Conservation (phyloP, 495 filamentous ascomycete genomes). For the Parachaetomium inaequale region DNA sequence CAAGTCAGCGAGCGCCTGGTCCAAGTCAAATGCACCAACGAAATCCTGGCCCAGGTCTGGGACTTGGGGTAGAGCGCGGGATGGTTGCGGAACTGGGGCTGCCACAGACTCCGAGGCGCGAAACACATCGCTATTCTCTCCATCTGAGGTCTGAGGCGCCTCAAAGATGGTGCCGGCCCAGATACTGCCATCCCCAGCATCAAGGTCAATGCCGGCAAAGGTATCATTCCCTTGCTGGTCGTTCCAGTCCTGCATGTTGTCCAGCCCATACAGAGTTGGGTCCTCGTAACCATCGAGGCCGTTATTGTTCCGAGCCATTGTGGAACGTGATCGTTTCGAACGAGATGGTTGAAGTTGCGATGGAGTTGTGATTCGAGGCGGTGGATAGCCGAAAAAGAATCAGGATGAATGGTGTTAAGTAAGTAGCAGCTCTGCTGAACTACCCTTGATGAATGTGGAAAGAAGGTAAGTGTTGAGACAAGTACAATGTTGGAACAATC, state of each 20-base stretch:
- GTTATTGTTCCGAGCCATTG: not conserved
- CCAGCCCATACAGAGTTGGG: too few species aligned
- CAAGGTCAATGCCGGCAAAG: too few species aligned
- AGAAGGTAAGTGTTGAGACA: not conserved
- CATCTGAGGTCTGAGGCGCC: too few species aligned
- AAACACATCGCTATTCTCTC: not conserved
- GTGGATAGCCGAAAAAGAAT: not conserved
- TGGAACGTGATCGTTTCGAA: not conserved
- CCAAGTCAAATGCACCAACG: not conserved
- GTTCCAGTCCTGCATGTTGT: not conserved
- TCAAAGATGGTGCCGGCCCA: too few species aligned
- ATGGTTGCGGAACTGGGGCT: not conserved
- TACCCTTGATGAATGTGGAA: not conserved
- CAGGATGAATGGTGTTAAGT: not conserved
- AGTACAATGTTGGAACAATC: not conserved
- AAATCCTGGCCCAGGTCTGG: not conserved
- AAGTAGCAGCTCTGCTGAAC: conserved; percentile 15
- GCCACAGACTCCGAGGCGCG: too few species aligned
- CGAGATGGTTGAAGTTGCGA: too few species aligned
- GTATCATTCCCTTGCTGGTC: too few species aligned
- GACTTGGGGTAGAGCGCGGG: not conserved
- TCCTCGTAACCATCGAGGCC: not conserved
- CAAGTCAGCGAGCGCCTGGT: too few species aligned
- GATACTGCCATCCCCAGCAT: too few species aligned
- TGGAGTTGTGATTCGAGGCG: not conserved